Conservation (phyloP, 805 yeast genomes). For the Blastobotrys muscicola region DNA sequence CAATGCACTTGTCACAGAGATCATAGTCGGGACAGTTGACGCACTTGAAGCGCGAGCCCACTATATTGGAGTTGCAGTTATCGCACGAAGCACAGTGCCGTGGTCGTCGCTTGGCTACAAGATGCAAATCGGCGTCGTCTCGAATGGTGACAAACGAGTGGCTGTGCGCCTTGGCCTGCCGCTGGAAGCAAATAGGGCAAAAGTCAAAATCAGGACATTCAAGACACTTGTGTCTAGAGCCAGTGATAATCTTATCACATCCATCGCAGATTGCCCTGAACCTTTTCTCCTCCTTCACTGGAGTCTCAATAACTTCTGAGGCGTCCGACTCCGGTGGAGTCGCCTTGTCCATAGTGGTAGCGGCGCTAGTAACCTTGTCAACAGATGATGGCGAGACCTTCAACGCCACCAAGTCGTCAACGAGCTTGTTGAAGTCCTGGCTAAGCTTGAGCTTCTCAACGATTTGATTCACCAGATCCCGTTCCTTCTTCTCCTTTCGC, state of each 20-base stretch:
- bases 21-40: conserved; percentile 41
- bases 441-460: background rate
- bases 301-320: background rate
- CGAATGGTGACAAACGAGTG: conserved; percentile 12
- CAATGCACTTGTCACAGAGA: conserved; percentile 33
- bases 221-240: conserved; percentile 39
- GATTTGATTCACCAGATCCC: background rate
- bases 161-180: conserved; percentile 11
- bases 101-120: no score
- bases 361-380: background rate
- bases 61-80: conserved; percentile 18
- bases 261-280: conserved; percentile 19
- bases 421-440: conserved; percentile 1
- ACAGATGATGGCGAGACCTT: background rate
- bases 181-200: conserved; percentile 31
- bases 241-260: conserved; percentile 24
- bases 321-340: background rate
- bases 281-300: background rate
- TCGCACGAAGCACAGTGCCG: conserved; percentile 19
- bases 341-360: background rate
- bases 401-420: background rate
- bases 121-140: conserved; percentile 3
- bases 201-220: conserved; percentile 42
- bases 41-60: conserved; percentile 41
- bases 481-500: background rate